phyloP scores from a whole-genome alignment of 202 grass and related monocot species.

The Carex arenaria region DNA sequence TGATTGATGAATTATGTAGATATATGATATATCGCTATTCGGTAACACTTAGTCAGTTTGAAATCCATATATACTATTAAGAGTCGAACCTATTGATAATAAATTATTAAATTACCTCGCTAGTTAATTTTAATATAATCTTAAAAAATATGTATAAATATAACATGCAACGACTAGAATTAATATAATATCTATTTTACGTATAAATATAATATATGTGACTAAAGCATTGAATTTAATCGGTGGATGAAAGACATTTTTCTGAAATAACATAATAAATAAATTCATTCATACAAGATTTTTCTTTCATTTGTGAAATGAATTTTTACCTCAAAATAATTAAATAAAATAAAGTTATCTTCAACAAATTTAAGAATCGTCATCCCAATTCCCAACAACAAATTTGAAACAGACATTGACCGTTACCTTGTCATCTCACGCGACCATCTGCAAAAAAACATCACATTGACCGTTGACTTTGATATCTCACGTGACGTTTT shows the following conservation, averaged over 20 bases:
- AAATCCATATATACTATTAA: too few species aligned
- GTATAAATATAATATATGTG: too few species aligned
- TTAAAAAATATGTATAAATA: too few species aligned
- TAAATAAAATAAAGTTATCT: background rate
- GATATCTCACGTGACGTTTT: background rate
- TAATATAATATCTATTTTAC: too few species aligned
- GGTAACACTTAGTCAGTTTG: too few species aligned
- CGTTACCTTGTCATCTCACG: background rate
- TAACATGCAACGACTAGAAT: too few species aligned
- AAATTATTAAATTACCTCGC: too few species aligned
- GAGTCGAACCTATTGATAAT: too few species aligned
- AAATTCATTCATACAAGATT: background rate
- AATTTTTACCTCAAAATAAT: background rate
- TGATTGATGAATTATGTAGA: too few species aligned
- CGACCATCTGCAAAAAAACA: background rate
- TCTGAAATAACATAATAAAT: background rate
- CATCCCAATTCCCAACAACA: background rate
- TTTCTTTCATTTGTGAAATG: background rate
- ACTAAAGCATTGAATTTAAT: too few species aligned
- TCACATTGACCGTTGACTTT: background rate
- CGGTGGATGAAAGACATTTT: background rate
- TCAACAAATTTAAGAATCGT: background rate
- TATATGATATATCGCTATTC: too few species aligned
- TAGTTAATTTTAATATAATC: too few species aligned
- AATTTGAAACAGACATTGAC: background rate